Base-by-base conservation (phyloP, 331 rosid species). In the Acacia concinna region DNA sequence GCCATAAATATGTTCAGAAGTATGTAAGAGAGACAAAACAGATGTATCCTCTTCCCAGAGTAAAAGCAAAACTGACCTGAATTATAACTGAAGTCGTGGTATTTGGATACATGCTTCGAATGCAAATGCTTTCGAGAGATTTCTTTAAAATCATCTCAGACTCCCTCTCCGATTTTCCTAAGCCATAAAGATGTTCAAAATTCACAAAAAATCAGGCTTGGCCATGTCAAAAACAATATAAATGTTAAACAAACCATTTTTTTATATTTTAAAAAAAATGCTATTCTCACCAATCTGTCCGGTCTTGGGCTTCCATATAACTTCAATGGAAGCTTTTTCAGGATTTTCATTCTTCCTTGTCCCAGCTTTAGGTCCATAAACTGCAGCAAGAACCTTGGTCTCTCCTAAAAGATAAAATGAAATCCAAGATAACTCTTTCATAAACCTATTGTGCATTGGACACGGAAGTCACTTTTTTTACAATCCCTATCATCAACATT, bases 361-460 rank as follows among this genome's bases (percentile, higher is more conserved):
- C 68, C 95, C 95, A 2, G 90, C 92, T 83, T 86, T 90, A 32
- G 95, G 92, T 44, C 92, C 95, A 72, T 90, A 90, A 59, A 90
- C 92, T 25, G 90, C 92, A 32, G 91, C 92, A 54, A 90, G 89
- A 78, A 90, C 88, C 79, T 88, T 90, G 57, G 95, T 90, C 11
- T 88, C 92, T 40, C 95, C 95, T 90, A 4, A 25, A 68, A 68
- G 18, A 76, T 37, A 32, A 32, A 43, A 4, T 30, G 4, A 28
- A 41, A 3, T 41, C 66, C 34, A 41, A 66, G 11, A 41, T 40
- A 40, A 23, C 12, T 10, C 21, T 40, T 12, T 67, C 18, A 4
- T 11, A n/a, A 54, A 21, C 13, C 25, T n/a, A 54, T 6, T n/a
- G 62, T 21, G 5, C 62, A 5, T 0, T n/a, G 4, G 4, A 54